phyloP scores from a whole-genome alignment of 192 early-diverging fungal species.

The Backusella tarrabulga region DNA sequence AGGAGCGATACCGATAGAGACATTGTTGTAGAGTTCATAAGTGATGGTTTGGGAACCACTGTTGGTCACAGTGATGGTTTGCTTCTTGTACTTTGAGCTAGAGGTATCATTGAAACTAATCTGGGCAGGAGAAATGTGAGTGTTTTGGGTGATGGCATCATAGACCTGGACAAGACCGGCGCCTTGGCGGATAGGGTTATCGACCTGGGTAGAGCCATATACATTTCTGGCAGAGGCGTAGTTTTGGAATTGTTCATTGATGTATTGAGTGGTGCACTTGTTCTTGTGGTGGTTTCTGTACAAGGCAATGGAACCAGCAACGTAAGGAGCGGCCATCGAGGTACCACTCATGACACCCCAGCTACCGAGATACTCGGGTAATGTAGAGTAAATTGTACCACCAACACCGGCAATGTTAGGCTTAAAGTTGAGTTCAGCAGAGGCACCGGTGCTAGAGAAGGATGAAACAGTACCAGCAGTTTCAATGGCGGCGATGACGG shows the following conservation, averaged over 20 bases:
- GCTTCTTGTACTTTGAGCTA: conserved; percentile 25
- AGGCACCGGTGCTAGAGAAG: conserved; percentile 75
- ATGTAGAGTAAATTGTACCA: conserved; percentile 49
- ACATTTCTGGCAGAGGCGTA: conserved; percentile 11
- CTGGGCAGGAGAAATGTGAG: conserved; percentile 41
- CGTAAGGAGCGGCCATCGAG: conserved; percentile 62
- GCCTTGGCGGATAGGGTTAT: conserved; percentile 45
- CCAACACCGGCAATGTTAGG: conserved; percentile 53
- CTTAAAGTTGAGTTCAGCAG: conserved; percentile 59
- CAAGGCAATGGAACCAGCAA: conserved; percentile 50
- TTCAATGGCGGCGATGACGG: conserved; percentile 39
- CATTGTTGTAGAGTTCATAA: conserved; percentile 39
- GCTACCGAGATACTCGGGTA: conserved; percentile 41
- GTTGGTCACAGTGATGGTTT: conserved; percentile 47
- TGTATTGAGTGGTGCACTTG: conserved; percentile 25
- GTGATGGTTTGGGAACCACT: conserved; percentile 33
- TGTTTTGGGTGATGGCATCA: conserved; percentile 39
- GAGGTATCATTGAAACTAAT: conserved; percentile 55
- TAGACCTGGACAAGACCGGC: conserved; percentile 55
- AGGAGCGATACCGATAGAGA: conserved; percentile 39
- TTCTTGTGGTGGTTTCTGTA: conserved; percentile 34
- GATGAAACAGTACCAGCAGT: conserved; percentile 65
- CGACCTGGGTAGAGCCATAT: neutral
- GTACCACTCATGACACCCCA: conserved; percentile 52
- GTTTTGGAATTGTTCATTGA: conserved; percentile 37